Conservation (phyloP, 1,284 basidiomycete genomes). For the Irpex sp. region DNA sequence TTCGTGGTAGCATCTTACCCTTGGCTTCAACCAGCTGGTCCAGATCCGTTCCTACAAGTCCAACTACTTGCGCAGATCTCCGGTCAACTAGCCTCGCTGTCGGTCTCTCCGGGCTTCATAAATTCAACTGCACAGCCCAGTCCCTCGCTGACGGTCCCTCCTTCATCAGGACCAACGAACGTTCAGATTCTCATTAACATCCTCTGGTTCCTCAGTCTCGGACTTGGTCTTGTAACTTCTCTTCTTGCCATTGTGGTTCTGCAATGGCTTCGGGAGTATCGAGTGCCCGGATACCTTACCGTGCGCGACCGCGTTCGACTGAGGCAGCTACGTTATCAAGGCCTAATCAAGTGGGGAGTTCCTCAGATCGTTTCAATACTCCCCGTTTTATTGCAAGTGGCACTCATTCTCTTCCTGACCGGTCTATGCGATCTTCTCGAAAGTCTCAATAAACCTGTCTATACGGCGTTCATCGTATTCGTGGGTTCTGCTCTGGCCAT, state of each 20-base stretch:
- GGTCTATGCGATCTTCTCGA: conserved; percentile 5
- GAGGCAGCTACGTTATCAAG: not conserved
- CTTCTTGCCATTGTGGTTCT: conserved; percentile 10
- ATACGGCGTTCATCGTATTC: not conserved
- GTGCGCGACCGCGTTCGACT: conserved; percentile 1
- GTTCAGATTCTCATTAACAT: conserved; percentile 2
- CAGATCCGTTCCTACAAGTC: not conserved
- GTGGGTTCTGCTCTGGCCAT: not conserved
- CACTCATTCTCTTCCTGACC: conserved; percentile 8
- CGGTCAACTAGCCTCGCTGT: conserved; percentile 7
- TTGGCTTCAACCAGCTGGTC: not conserved
- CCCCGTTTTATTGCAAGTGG: conserved; percentile 7
- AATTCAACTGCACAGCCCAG: conserved; percentile 1
- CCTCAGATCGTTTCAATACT: conserved; percentile 7
- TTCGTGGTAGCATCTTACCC: conserved; percentile 9
- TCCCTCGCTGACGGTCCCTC: not conserved
- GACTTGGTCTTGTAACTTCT: conserved; percentile 3
- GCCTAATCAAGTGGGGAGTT: conserved; percentile 1
- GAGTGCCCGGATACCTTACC: conserved; percentile 1
- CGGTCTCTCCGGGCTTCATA: not conserved
- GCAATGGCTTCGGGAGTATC: conserved; percentile 11
- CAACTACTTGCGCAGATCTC: conserved; percentile 9
- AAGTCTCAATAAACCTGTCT: not conserved
- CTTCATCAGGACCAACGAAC: not conserved
- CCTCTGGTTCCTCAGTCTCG: conserved; percentile 10